phyloP scores from a whole-genome alignment of 345 rosid genomes.

The Rhodamnia rubescens region DNA sequence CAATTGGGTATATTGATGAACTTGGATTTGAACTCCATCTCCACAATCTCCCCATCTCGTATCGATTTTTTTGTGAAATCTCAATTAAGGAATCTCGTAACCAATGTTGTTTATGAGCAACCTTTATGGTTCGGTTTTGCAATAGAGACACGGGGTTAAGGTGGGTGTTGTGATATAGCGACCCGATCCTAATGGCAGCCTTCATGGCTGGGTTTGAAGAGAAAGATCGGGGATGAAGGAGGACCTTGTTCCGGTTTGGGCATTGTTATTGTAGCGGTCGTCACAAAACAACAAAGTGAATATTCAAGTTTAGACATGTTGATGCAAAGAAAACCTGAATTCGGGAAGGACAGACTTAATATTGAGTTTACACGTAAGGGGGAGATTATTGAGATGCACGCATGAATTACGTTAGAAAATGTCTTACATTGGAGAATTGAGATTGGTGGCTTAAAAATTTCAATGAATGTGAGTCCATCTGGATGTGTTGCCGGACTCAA shows the following conservation, averaged over 20 bases:
- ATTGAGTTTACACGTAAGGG: background rate
- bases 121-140: background rate
- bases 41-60: background rate
- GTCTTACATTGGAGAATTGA: background rate
- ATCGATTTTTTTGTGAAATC: background rate
- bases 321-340: background rate
- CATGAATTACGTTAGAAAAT: background rate
- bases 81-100: background rate
- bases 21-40: background rate
- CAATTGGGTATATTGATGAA: no score
- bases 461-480: background rate
- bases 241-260: background rate
- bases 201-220: background rate
- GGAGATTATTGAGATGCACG: background rate
- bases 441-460: background rate
- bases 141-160: background rate
- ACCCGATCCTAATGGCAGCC: background rate
- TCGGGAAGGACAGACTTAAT: background rate
- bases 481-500: fast-evolving
- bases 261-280: background rate
- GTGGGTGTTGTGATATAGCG: background rate
- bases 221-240: background rate
- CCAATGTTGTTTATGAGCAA: background rate
- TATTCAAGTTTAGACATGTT: background rate
- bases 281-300: background rate